Evolutionary conservation across 208 protist species (phyloP).

Genomic region (Paratrypanosoma confusum): DNA sequence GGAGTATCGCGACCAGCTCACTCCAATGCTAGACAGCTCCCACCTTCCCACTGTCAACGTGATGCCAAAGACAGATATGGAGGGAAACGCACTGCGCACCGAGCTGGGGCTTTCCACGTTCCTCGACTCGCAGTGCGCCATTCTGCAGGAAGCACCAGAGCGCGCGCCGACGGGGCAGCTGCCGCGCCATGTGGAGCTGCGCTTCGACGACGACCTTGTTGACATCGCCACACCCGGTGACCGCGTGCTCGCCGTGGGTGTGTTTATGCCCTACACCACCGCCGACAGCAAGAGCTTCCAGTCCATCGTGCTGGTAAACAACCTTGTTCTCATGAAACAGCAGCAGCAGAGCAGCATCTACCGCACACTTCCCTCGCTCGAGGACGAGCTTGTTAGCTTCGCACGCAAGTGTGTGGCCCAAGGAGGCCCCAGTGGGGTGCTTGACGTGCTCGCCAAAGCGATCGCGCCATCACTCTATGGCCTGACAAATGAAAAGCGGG

Average conservation of each 20-base stretch:
- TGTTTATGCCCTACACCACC: conserved; percentile 91
- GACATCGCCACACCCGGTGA: conserved; percentile 97
- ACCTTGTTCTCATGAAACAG: conserved; percentile 57
- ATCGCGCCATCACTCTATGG: conserved; percentile 99
- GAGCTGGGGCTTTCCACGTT: conserved; percentile 97
- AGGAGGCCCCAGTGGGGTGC: conserved; percentile 58
- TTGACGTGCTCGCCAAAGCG: conserved; percentile 72
- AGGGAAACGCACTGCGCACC: conserved; percentile 94
- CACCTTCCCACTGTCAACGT: conserved; percentile 86
- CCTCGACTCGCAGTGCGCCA: conserved; percentile 92
- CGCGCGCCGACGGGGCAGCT: conserved; percentile 96
- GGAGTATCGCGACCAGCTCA: conserved; percentile 94
- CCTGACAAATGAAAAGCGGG: conserved; percentile 94
- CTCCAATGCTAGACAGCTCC: conserved; percentile 74
- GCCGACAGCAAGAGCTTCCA: conserved; percentile 79
- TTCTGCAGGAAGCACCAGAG: conserved; percentile 98
- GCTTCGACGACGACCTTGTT: conserved; percentile 97
- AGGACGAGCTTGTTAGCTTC: conserved; percentile 72
- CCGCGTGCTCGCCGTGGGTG: conserved; percentile 89
- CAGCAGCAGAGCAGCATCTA: background rate
- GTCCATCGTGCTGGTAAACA: conserved; percentile 92
- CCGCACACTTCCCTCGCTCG: conserved; percentile 29
- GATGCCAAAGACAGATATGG: conserved; percentile 89
- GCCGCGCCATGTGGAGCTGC: conserved; percentile 94
- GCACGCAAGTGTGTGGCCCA: conserved; percentile 37